Evolutionary conservation across 1,139 yeast species (phyloP), one percentile per base, ranked within the genome.

Genomic region (Wickerhamomyces sp.): DNA sequence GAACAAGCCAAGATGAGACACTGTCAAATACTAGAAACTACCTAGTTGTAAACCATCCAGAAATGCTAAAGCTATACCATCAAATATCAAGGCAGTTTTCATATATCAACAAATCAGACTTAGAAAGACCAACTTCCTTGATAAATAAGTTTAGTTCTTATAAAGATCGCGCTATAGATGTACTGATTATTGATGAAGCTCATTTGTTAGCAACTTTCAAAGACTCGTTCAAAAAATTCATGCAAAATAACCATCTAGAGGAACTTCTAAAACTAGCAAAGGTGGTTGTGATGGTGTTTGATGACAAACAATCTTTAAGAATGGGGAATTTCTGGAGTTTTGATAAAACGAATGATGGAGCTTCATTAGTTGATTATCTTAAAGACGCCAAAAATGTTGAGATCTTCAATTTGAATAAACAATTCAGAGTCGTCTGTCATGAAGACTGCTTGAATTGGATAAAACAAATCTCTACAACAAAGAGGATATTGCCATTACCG

Each of bases 1-100:
- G 47, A 39, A 42, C 46, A 9, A 44, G 59, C 3, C 40, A 45
- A 20, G 53, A 52, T 28, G 35, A 50, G 18, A 20, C 37, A 3
- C 14, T 49, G 12, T 38, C 42, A 19, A 21, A 54, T 2, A 61
- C 65, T 0, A 47, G 48, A 7, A 67, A 67, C 43, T 64, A 53
- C 37, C 49, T 67, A 16, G 59, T 66, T 5, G 72, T 67, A 0
- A 67, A 67, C 37, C 72, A 67, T 46, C 72, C 72, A 2, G 72
- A 67, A 42, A 67, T 67, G 72, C 45, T 67, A 31, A 64, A 67
- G 46, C 43, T 67, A 17, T 67, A 67, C 38, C 60, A 61, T 38
- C 57, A 68, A 39, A 61, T 66, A n/a, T 51, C 67, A 4, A 51
- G 49, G 32, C 49, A 58, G 20, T 66, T 64, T 37, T 52, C 57